A percentile compares a stretch with the other conserved stretches of the same genome.
These are phyloP conservation scores for Citrus maxima DNA, from an alignment of 345 rosid species.

Conservation along the genomic window DNA sequence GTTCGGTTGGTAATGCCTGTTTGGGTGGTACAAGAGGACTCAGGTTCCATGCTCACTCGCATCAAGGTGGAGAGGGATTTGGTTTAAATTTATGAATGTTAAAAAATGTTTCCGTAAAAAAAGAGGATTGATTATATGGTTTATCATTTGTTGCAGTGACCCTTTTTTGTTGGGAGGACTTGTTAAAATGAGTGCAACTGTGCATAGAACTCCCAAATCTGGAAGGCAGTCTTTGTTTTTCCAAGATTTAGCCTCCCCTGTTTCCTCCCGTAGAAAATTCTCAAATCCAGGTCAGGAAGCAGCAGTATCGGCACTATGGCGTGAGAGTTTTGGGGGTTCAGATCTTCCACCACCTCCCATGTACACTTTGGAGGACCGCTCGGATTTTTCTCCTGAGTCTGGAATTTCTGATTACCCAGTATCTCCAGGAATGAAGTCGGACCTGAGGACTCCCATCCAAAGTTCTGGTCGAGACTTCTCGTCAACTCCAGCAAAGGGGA, in stretches of 20 bases:
- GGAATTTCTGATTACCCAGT: constrained; percentile 71
- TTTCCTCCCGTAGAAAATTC: constrained; percentile 73
- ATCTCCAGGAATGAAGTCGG: constrained; percentile 70
- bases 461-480: constrained; percentile 54
- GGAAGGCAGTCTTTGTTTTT: constrained; percentile 80
- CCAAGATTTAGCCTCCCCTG: constrained; percentile 86
- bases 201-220: constrained; percentile 71
- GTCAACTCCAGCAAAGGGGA: constrained; percentile 48
- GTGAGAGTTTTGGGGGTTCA: constrained; percentile 77
- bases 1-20: background rate
- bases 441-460: constrained; percentile 47
- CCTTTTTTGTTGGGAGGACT: background rate
- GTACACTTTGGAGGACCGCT: constrained; percentile 82
- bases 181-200: constrained; percentile 50
- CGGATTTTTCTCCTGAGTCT: constrained; percentile 85
- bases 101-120: background rate
- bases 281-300: constrained; percentile 83
- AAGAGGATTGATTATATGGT: background rate
- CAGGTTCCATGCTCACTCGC: background rate
- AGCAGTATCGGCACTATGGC: constrained; percentile 96
- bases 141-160: constrained; percentile 19
- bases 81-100: background rate
- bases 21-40: background rate
- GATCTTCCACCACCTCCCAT: constrained; percentile 98
- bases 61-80: background rate